Base-by-base conservation (phyloP, 106 monocot genomes). In the Dioscorea zingiberensis region DNA sequence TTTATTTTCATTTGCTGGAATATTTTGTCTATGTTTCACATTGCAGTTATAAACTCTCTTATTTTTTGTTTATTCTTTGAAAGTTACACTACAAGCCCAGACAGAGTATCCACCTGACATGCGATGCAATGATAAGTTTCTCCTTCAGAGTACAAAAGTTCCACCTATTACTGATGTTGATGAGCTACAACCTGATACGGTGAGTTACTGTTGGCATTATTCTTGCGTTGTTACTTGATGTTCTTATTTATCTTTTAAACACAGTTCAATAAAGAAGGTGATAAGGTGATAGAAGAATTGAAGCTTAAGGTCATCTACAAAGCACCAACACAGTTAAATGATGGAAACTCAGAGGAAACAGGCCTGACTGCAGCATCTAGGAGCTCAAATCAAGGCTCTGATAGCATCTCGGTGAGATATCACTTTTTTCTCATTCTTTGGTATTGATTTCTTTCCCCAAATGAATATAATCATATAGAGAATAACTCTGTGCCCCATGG, bases 121-220 rank as follows among this genome's bases (percentile, higher is more conserved):
- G 89, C 83, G 85, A 57, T 91, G 91, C 81, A 88, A 84, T 77
- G 97, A 97, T 58, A 97, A 97, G 66, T 97, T 97, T 65, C 81
- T 97, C 18, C 67, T 97, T 53, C 97, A 86, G 77, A 97, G 91
- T 74, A 91, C 88, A 5, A 84, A 71, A 57, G 88, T 92, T 26
- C 76, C 85, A 15, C 81, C 91, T 11, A 75, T 27, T 63, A 79
- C 81, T 7, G 92, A 88, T 47, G 67, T 92, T 26, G 97, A 97
- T 73, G 97, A 97, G 45, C 72, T 97, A 53, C 86, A 91, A 47
- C 64, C 73, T 11, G 81, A 88, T 25, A 81, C 83, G 25, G 95
- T 95, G 58, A 74, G 68, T 54, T 38, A 8, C 38, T 38, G 38
- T 38, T 6, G 38, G 38, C 38, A 38, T 38, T 10, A 38, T 14